Conservation (phyloP, 768 basidiomycete species). For the Scleroderma bovista region DNA sequence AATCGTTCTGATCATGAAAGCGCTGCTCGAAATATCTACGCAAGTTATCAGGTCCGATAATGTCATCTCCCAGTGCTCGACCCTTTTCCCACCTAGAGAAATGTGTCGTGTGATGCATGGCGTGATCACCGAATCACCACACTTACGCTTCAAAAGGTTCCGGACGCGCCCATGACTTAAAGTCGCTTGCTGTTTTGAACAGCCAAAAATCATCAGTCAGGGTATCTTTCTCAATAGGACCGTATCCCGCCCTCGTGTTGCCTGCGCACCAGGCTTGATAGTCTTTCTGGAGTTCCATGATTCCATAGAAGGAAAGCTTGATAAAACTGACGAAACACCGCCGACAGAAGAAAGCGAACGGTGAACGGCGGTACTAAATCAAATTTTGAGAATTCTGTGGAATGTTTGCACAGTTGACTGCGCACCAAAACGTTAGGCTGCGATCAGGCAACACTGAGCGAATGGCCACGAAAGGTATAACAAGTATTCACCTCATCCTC, state of each 20-base stretch:
- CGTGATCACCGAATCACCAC: not conserved
- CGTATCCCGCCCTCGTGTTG: constrained; percentile 43
- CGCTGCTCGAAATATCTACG: constrained; percentile 81
- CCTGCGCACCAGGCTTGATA: constrained; percentile 61
- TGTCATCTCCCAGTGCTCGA: constrained; percentile 61
- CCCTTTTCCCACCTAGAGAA: constrained; percentile 60
- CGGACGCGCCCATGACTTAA: constrained; percentile 58
- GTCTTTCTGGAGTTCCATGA: constrained; percentile 60
- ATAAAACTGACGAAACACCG: constrained; percentile 69
- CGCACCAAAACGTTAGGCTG: constrained; percentile 25
- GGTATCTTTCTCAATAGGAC: constrained; percentile 45
- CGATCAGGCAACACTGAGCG: constrained; percentile 7
- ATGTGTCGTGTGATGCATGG: not conserved
- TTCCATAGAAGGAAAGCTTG: constrained; percentile 71
- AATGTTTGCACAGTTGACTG: constrained; percentile 1
- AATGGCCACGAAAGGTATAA: not conserved
- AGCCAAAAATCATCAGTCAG: constrained; percentile 45
- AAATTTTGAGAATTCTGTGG: constrained; percentile 7
- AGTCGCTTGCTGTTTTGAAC: constrained; percentile 61
- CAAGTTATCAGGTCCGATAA: constrained; percentile 62
- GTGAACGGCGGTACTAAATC: constrained; percentile 60
- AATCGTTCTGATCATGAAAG: constrained; percentile 76
- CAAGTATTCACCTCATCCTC: constrained; percentile 44
- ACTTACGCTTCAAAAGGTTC: constrained; percentile 57
- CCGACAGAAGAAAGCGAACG: constrained; percentile 79